Conservation (phyloP, 176 grass and related monocot genomes). For the Oryza nivara region DNA sequence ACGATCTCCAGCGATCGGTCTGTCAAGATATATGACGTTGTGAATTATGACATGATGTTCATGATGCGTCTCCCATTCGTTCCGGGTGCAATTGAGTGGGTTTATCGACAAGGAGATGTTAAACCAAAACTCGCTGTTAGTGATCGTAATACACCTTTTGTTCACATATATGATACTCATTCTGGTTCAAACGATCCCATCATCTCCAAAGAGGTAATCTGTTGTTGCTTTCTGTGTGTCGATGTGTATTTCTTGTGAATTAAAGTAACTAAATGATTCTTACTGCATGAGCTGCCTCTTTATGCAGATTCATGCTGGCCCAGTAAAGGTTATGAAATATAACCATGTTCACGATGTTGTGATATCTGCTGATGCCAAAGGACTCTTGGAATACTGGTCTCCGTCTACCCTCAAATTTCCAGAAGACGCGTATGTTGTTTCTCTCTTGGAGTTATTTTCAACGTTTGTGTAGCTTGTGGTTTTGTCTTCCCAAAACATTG, state of each 20-base stretch:
- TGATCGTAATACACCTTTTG: constrained; percentile 63
- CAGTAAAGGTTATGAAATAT: constrained; percentile 93
- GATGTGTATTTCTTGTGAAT: neutral
- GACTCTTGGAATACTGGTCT: constrained; percentile 93
- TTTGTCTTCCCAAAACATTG: constrained; percentile 1
- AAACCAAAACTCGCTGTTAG: constrained; percentile 90
- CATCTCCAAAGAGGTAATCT: constrained; percentile 83
- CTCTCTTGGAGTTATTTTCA: constrained; percentile 21
- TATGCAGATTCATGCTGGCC: constrained; percentile 80
- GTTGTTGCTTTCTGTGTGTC: constrained; percentile 9
- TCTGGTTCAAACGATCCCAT: constrained; percentile 89
- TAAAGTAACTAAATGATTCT: constrained; percentile 29
- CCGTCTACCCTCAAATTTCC: constrained; percentile 79
- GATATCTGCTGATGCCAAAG: constrained; percentile 82
- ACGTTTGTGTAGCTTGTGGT: constrained; percentile 5
- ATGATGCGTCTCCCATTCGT: constrained; percentile 91
- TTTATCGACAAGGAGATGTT: constrained; percentile 84
- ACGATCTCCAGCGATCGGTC: constrained; percentile 77
- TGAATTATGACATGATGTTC: constrained; percentile 99
- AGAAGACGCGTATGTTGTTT: constrained; percentile 66
- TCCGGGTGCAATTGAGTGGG: constrained; percentile 90
- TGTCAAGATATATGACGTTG: constrained; percentile 97
- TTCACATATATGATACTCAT: constrained; percentile 90
- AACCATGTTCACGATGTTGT: constrained; percentile 68
- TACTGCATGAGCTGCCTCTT: constrained; percentile 25